Evolutionary conservation across 2,329 filamentous ascomycete genomes (phyloP), one percentile per base, ranked within the genome.

Genomic region (Albophoma yamanashiensis): DNA sequence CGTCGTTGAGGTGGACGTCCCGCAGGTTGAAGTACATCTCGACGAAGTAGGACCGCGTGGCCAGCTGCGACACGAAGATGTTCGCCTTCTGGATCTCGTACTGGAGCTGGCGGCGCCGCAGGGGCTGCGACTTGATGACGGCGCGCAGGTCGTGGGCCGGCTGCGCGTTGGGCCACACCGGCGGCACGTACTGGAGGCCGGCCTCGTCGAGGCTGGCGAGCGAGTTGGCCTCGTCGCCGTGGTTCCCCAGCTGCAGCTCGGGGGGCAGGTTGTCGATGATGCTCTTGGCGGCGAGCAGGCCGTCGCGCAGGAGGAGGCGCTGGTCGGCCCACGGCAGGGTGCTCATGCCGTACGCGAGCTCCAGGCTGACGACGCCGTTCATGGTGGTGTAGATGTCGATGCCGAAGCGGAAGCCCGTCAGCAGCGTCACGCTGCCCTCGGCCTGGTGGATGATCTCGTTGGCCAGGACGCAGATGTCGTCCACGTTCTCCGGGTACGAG

Each of bases 21-120:
- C 86, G 84, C 1, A 94, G 79, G 66, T 86, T 86, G 72, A 91
- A 91, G 74, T 93, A 96, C 64, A 92, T 88, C 71, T 96, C 91
- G 0, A 95, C 90, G 60, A 93, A 85, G 70, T 91, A 92, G 0
- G 89, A 93, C 31, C 92, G 82, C 0, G 91, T 95, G 2, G 87
- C 86, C 12, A 96, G 78, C 67, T 92, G 88, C 7, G 88, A 93
- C 2, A 87, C 85, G 69, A 93, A 91, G 45, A 96, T 89, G 71
- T 96, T 96, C 8, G 91, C 89, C 70, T 95, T 96, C 71, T 96
- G 91, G 38, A 96, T 94, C 73, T 96, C 92, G 65, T 87, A 91
- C 69, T 94, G 90, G 5, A 92, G 71, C 59, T 80, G 77, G 1
- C 83, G 79, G 2, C 83, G 79, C 3, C 78, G 76, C 34, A 75